Conservation (phyloP, 768 basidiomycete species). For the Russula vinacea region DNA sequence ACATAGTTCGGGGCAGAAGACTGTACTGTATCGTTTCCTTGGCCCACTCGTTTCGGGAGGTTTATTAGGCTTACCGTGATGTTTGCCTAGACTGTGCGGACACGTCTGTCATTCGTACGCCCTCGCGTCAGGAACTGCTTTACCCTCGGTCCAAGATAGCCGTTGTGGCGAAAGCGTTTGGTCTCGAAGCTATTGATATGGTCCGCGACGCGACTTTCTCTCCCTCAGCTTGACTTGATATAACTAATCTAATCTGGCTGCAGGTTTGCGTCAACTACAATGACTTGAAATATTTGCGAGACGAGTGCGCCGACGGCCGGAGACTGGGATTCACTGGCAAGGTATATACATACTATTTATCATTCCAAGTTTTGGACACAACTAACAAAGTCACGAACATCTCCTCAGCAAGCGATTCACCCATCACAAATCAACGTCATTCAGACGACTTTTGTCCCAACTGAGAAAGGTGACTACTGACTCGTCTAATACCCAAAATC, state of each 20-base stretch:
- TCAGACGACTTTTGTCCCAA: conserved; percentile 76
- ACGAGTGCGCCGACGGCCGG: conserved; percentile 78
- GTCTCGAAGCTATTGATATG: conserved; percentile 87
- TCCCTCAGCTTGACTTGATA: neutral
- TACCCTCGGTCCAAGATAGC: conserved; percentile 82
- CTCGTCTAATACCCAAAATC: neutral
- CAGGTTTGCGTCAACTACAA: conserved; percentile 90
- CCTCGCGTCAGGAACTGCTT: conserved; percentile 70
- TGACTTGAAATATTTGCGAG: conserved; percentile 57
- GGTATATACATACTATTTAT: conserved; percentile 40
- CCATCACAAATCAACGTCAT: conserved; percentile 78
- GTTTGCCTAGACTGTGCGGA: conserved; percentile 74
- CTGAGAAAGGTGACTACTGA: conserved; percentile 49
- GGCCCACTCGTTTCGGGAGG: neutral
- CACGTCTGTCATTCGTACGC: conserved; percentile 74
- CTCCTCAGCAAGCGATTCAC: conserved; percentile 90
- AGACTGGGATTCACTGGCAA: conserved; percentile 90
- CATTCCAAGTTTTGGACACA: neutral
- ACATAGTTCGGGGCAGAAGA: conserved; percentile 91
- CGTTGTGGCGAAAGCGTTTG: conserved; percentile 77
- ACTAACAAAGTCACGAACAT: neutral
- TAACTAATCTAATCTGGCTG: conserved; percentile 1
- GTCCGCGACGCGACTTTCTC: conserved; percentile 38
- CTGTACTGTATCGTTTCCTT: conserved; percentile 48
- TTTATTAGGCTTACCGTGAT: neutral